phyloP scores from a whole-genome alignment of 805 yeast species.

The Nematodospora valgi region DNA sequence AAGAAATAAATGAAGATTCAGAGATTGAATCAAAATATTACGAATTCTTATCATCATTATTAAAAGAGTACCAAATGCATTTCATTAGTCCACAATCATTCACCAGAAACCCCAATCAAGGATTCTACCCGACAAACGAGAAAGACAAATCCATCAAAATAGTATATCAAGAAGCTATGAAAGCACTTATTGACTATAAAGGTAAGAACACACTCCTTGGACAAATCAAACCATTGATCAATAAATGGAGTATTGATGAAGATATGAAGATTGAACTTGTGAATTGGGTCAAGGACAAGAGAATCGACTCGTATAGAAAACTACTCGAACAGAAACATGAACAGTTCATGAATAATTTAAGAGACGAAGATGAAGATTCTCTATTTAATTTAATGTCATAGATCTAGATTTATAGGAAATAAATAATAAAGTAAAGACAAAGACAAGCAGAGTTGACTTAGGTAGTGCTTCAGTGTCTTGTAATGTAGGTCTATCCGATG shows the following conservation, averaged over 20 bases:
- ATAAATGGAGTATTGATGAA: conserved; percentile 35
- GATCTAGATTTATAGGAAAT: not conserved
- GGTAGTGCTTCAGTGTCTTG: no score
- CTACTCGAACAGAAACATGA: conserved; percentile 21
- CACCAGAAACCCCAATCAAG: conserved; percentile 11
- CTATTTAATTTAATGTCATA: conserved; percentile 23
- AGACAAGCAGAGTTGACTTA: not conserved
- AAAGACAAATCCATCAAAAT: conserved; percentile 13
- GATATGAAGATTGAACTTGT: conserved; percentile 23
- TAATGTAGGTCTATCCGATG: no score
- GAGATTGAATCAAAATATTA: conserved; percentile 17
- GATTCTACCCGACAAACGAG: conserved; percentile 7
- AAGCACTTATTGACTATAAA: conserved; percentile 23
- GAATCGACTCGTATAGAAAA: conserved; percentile 18
- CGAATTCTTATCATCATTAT: conserved; percentile 18
- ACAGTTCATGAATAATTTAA: conserved; percentile 20
- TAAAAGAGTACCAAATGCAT: conserved; percentile 13
- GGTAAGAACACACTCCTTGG: conserved; percentile 25
- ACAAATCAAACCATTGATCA: conserved; percentile 26
- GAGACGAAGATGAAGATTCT: conserved; percentile 26
- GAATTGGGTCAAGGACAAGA: conserved; percentile 18
- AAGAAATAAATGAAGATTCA: conserved; percentile 15
- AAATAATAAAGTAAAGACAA: not conserved
- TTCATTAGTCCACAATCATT: conserved; percentile 14
- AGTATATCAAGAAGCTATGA: conserved; percentile 20